Conservation (phyloP, 306 rosid species). For the Malus sieversii region DNA sequence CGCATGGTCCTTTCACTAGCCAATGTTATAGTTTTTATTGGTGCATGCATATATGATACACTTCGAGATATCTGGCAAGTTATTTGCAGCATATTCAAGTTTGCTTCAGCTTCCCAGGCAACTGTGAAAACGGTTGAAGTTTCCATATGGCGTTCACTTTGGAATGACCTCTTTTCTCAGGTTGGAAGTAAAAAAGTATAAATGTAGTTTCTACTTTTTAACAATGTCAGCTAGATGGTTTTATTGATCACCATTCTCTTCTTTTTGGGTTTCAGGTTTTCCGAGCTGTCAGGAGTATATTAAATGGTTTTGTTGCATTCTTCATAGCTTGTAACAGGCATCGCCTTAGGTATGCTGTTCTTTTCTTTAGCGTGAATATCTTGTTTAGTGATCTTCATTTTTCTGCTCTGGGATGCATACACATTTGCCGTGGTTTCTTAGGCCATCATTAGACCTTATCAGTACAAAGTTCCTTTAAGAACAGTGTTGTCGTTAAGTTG, state of each 20-base stretch:
- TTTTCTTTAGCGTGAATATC: background rate
- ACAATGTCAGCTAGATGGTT: conserved; percentile 4
- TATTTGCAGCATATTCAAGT: conserved; percentile 43
- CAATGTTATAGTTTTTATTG: conserved; percentile 36
- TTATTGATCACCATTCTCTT: conserved; percentile 15
- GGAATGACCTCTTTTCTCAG: conserved; percentile 95
- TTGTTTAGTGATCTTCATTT: background rate
- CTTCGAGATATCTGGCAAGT: conserved; percentile 49
- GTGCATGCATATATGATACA: conserved; percentile 21
- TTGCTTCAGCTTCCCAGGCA: conserved; percentile 69
- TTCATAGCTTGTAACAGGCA: conserved; percentile 91
- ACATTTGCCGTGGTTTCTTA: background rate
- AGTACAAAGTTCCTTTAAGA: background rate
- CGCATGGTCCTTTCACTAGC: conserved; percentile 40
- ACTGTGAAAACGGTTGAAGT: conserved; percentile 53
- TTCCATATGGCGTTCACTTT: conserved; percentile 82
- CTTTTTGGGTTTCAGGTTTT: conserved; percentile 51
- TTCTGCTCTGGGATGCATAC: background rate
- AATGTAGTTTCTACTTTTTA: conserved; percentile 5
- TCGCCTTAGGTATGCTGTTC: conserved; percentile 67
- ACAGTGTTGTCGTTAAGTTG: background rate
- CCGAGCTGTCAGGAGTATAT: conserved; percentile 80
- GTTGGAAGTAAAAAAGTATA: conserved; percentile 22
- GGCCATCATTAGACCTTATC: background rate
- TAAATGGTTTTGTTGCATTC: conserved; percentile 80